phyloP scores from a whole-genome alignment of 2,329 filamentous ascomycete genomes.

The Orbilia ellipsospora region DNA sequence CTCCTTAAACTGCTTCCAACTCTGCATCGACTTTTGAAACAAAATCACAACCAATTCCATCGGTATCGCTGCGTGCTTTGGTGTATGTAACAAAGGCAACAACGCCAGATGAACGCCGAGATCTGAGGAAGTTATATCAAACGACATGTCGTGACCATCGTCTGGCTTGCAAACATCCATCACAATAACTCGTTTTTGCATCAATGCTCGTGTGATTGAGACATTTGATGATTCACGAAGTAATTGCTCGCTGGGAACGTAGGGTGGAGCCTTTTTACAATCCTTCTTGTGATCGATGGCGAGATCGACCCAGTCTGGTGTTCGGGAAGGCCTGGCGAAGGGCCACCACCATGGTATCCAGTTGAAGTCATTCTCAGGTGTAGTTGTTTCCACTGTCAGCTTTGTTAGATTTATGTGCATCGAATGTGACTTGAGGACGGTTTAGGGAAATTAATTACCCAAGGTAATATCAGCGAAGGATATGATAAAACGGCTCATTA shows the following conservation, averaged over 20 bases:
- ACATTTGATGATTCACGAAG: constrained; percentile 37
- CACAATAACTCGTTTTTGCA: constrained; percentile 43
- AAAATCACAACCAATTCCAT: constrained; percentile 44
- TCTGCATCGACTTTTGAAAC: constrained; percentile 38
- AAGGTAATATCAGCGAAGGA: constrained; percentile 47
- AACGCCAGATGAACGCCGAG: constrained; percentile 38
- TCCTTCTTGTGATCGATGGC: constrained; percentile 49
- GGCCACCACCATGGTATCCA: constrained; percentile 42
- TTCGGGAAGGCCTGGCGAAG: neutral
- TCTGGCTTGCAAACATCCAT: constrained; percentile 48
- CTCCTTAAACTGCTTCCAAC: constrained; percentile 44
- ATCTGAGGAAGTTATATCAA: constrained; percentile 52
- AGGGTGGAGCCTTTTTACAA: constrained; percentile 32
- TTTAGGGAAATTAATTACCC: neutral
- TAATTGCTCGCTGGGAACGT: constrained; percentile 32
- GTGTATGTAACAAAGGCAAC: constrained; percentile 37
- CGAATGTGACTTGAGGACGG: neutral
- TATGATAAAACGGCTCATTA: constrained; percentile 52
- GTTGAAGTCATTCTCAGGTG: constrained; percentile 1
- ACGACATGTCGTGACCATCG: constrained; percentile 38
- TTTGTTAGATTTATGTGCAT: neutral
- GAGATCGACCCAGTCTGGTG: constrained; percentile 39
- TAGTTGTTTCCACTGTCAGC: constrained; percentile 31
- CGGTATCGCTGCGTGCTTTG: constrained; percentile 36
- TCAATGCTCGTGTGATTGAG: constrained; percentile 30